Evolutionary conservation across 2,329 filamentous ascomycete species (phyloP), one percentile per base, ranked within the genome.

Genomic region (Claviceps quebecensis): DNA sequence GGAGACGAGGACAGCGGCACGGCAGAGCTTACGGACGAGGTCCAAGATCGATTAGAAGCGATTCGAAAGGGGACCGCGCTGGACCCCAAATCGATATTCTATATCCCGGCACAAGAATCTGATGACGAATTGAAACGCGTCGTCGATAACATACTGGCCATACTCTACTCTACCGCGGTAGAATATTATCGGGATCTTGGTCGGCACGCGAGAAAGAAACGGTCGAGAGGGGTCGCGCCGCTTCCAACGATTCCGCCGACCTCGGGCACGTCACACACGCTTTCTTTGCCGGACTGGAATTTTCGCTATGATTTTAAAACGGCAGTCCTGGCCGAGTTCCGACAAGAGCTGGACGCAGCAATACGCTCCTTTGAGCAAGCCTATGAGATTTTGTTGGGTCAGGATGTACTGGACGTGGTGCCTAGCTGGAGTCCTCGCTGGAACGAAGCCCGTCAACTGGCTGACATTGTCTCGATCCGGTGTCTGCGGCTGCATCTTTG

Each of bases 131-230:
- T 94, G 22, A 77, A 81, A 54, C 79, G 81, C 7, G 88, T 91
- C 56, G 81, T 85, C 0, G 80, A 84, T 51, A 84, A 78, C 49
- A 78, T 95, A 41, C 72, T 96, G 46, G 72, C 79, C 2, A 77
- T 83, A 1, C 66, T 96, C 45, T 88, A 91, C 54, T 80, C 83
- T 1, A 73, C 82, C 19, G 81, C 87, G 19, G 72, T 91, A 45
- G 93, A 98, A 60, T 95, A 96, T 67, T 97, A 97, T 65, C 78
- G 90, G 45, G 91, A 98, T 59, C 75, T 97, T 13, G 89, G 88
- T n/a, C 90, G 95, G 54, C 91, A 95, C 71, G 77, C 86, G 9
- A 81, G 90, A 58, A 85, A 93, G 64, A 97, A 97, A 72, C 84
- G 87, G 58, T 84, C 86, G 46, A 79, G 89, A 53, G 85, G 87